A percentile compares a stretch with the other conserved stretches of the same genome.
Conservation (phyloP, 352 stramenopile species). For the Aphanomyces cochlioides region DNA sequence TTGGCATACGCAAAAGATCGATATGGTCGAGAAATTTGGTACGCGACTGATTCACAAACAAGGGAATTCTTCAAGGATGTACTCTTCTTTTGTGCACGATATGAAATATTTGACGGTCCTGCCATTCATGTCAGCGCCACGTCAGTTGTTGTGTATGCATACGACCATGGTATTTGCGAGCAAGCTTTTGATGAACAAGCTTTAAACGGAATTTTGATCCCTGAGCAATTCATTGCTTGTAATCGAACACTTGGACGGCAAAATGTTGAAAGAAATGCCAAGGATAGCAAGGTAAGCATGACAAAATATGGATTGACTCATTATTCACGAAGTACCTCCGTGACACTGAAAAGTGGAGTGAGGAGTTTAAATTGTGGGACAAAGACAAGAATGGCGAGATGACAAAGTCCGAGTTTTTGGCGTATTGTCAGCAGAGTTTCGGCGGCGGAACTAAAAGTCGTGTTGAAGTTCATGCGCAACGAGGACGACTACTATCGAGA, state of each 20-base stretch:
- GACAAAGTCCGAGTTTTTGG: neutral
- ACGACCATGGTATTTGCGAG: neutral
- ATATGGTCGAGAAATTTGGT: neutral
- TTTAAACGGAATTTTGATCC: no score
- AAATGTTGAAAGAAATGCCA: no score
- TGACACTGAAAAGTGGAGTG: neutral
- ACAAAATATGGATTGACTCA: neutral
- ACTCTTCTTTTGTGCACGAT: slow-evolving; percentile 7
- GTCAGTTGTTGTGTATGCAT: neutral
- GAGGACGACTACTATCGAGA: neutral
- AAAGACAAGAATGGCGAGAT: neutral
- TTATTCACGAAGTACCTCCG: neutral
- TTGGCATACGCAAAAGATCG: neutral
- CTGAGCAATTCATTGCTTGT: neutral
- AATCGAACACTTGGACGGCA: no score
- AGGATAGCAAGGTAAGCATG: no score
- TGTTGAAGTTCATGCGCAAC: neutral
- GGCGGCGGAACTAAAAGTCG: slow-evolving; percentile 7
- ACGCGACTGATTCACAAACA: neutral
- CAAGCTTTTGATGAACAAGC: slow-evolving; percentile 1
- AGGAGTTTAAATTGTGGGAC: neutral
- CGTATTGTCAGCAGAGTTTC: neutral
- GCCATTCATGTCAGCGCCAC: neutral
- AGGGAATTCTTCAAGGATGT: neutral
- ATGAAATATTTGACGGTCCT: neutral